phyloP scores from a whole-genome alignment of 202 grass and related monocot species.

The Carex arenaria region DNA sequence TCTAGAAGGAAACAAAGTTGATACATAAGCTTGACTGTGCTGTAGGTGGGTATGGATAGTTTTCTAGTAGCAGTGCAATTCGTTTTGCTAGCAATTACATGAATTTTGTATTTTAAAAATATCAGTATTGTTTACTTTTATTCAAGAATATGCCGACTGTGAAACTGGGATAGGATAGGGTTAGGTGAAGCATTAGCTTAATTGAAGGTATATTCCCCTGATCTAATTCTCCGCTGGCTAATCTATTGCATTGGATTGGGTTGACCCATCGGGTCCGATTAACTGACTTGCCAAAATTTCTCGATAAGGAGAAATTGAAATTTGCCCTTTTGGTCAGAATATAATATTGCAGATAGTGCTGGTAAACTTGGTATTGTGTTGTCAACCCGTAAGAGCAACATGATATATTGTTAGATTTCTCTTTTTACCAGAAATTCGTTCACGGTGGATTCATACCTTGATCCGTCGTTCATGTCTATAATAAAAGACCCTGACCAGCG shows the following conservation, averaged over 20 bases:
- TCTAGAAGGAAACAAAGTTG: conserved; percentile 1
- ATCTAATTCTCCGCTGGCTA: neutral
- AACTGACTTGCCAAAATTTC: neutral
- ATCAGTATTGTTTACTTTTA: neutral
- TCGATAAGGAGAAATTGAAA: neutral
- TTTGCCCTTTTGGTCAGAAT: neutral
- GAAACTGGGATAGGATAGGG: neutral
- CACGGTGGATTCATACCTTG: conserved; percentile 83
- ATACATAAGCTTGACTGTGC: neutral
- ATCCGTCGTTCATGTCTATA: conserved; percentile 83
- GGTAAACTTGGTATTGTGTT: neutral
- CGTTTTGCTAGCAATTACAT: neutral
- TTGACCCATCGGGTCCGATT: neutral
- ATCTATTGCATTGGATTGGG: neutral
- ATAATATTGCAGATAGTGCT: conserved; percentile 5
- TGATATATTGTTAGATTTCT: conserved; percentile 25
- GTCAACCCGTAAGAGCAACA: neutral
- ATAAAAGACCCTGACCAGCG: conserved; percentile 88
- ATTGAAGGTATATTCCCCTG: neutral
- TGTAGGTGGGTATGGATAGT: neutral
- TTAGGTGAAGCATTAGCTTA: neutral
- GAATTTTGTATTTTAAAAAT: neutral
- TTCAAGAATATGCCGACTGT: neutral
- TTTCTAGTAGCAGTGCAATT: neutral
- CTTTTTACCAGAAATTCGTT: conserved; percentile 51